These are phyloP conservation scores for Penicillium verrucosum DNA, from an alignment of 2,329 filamentous ascomycete species.

Conservation along the genomic window DNA sequence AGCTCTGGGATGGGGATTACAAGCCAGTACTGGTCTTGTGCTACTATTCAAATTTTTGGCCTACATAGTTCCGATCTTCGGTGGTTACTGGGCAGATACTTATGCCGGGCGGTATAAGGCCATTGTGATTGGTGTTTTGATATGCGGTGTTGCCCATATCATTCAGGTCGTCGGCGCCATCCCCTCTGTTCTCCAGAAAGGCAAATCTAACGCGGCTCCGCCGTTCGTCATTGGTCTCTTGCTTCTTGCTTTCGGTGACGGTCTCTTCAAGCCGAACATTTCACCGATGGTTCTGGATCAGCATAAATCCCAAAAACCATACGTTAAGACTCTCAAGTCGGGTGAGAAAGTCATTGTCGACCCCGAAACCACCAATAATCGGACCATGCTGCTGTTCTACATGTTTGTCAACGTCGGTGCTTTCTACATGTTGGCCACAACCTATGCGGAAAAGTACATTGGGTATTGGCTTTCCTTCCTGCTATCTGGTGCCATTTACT, in stretches of 20 bases:
- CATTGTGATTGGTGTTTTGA: constrained; percentile 39
- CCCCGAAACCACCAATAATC: constrained; percentile 44
- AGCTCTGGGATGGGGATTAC: constrained; percentile 56
- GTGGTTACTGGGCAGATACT: constrained; percentile 29
- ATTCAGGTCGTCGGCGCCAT: constrained; percentile 33
- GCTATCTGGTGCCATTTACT: constrained; percentile 32
- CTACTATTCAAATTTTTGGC: constrained; percentile 54
- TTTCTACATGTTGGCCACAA: constrained; percentile 36
- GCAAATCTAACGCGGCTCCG: constrained; percentile 29
- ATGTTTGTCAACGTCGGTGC: constrained; percentile 33
- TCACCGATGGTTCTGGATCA: background rate
- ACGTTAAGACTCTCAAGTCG: constrained; percentile 42
- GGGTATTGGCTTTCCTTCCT: constrained; percentile 25
- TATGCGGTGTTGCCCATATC: constrained; percentile 28
- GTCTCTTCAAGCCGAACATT: constrained; percentile 37
- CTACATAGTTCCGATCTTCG: constrained; percentile 55
- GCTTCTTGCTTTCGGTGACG: constrained; percentile 39
- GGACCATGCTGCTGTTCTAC: constrained; percentile 39
- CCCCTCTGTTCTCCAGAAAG: constrained; percentile 42
- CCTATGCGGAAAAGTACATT: constrained; percentile 36
- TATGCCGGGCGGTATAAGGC: constrained; percentile 25
- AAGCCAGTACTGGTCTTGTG: constrained; percentile 50
- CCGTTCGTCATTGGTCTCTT: constrained; percentile 43
- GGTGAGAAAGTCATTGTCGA: constrained; percentile 50
- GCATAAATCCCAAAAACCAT: constrained; percentile 25